Base-by-base conservation (phyloP, 805 yeast species). In the Suhomyces sp. region DNA sequence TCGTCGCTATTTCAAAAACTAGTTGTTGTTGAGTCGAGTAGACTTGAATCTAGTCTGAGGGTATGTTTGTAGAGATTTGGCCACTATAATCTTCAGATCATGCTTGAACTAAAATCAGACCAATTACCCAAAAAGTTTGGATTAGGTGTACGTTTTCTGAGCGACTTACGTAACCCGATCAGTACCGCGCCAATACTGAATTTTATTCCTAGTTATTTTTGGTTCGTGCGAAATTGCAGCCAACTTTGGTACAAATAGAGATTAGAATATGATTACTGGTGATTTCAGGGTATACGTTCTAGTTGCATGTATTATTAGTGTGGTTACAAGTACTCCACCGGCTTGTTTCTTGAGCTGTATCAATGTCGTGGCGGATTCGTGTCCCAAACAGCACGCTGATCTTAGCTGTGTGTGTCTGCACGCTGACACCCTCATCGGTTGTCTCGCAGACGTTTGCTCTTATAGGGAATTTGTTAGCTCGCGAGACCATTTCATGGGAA, bases 341-440 rank as follows among this genome's bases (percentile, higher is more conserved):
- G 81, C 82, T 8, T 79, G 84, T 56, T 74, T 78, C 55, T 56
- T 78, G 17, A 57, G 73, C 35, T 79, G 84, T 59, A 55, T 75
- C 39, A 68, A 67, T 49, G 70, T 62, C 19, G 60, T 77, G 5
- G 56, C 81, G 10, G 60, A 61, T 24, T 52, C 64, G 54, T 76
- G 81, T 55, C 62, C 63, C 3, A 46, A 49, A 1, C 56, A 50
- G 3, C 76, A 69, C 31, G 48, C 59, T 3, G 79, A 78, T 60
- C 53, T 78, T 47, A 60, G 62, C 9, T 73, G 80, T 53, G 50
- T 77, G 49, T 78, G 82, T 58, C 60, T 61, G 19, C 66, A 65
- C 40, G 69, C 69, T 46, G 70, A 70, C 9, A 59, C 73, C 5
- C 53, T 79, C 15, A 59, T 76, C 21, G 78, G 76, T 4, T 79